phyloP scores from a whole-genome alignment of 805 yeast species.

The Schizosaccharomyces octosporus region DNA sequence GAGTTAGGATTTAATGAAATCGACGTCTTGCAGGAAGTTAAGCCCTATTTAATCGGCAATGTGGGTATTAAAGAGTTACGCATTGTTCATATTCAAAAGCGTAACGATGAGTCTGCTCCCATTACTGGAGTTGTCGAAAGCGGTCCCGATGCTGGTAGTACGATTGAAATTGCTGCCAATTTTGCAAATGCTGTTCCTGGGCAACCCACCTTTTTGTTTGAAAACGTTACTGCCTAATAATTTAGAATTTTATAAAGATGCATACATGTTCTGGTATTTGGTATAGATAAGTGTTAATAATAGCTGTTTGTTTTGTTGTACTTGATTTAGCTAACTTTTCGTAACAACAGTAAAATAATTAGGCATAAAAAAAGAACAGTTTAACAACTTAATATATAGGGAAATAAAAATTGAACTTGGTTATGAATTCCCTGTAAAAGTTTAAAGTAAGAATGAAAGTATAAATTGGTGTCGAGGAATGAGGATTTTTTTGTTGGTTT shows the following conservation, averaged over 20 bases:
- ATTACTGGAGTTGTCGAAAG: background rate
- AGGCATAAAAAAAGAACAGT: too few species aligned
- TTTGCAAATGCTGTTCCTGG: slow-evolving; percentile 1
- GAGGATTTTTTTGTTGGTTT: too few species aligned
- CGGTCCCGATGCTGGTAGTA: background rate
- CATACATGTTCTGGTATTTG: too few species aligned
- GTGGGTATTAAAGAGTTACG: background rate
- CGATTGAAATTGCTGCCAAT: background rate
- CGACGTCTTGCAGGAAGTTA: slow-evolving; percentile 27
- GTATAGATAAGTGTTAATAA: too few species aligned
- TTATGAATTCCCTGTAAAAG: too few species aligned
- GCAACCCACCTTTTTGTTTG: slow-evolving; percentile 24
- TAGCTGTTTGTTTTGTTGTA: too few species aligned
- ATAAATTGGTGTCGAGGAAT: too few species aligned
- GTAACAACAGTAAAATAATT: too few species aligned
- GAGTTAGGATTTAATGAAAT: slow-evolving; percentile 60
- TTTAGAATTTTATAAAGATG: background rate
- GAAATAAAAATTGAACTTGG: too few species aligned
- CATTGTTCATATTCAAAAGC: background rate
- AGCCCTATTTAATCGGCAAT: slow-evolving; percentile 14
- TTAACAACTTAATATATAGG: too few species aligned
- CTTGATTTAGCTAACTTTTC: too few species aligned
- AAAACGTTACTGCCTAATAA: slow-evolving; percentile 29
- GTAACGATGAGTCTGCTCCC: background rate
- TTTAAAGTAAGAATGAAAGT: too few species aligned